phyloP scores from a whole-genome alignment of 768 basidiomycete species.

The Tremella mesenterica region DNA sequence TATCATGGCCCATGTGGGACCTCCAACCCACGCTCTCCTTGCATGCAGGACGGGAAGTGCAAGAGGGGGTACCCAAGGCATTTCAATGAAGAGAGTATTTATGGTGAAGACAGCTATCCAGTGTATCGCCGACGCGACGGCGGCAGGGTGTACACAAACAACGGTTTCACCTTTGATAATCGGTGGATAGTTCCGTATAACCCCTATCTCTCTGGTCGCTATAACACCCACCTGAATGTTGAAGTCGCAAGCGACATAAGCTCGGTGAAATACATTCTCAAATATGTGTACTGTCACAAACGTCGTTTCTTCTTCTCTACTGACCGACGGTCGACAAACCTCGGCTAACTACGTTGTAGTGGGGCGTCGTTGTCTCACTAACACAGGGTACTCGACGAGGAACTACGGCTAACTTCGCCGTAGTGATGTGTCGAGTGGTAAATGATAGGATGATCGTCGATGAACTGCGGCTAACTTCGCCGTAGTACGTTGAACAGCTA shows the following conservation, averaged over 20 bases:
- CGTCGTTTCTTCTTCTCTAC: too few relatives aligned
- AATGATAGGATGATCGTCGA: too few relatives aligned
- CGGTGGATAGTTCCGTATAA: slow-evolving; percentile 48
- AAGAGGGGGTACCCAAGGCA: slow-evolving; percentile 49
- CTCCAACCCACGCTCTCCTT: slow-evolving; percentile 42
- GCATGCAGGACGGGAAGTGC: slow-evolving; percentile 49
- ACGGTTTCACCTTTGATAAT: slow-evolving; percentile 43
- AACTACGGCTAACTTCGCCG: too few relatives aligned
- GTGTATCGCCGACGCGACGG: slow-evolving; percentile 44
- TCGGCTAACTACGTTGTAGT: too few relatives aligned
- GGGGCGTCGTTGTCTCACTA: too few relatives aligned
- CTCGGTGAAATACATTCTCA: slow-evolving; percentile 50
- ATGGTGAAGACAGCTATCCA: slow-evolving; percentile 48
- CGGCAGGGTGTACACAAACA: slow-evolving; percentile 36
- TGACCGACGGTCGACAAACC: too few relatives aligned
- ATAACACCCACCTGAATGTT: slow-evolving; percentile 52
- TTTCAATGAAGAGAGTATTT: slow-evolving; percentile 43
- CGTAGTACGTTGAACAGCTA: too few relatives aligned
- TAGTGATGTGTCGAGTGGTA: too few relatives aligned
- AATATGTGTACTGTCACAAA: too few relatives aligned
- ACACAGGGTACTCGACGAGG: too few relatives aligned
- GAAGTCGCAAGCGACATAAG: slow-evolving; percentile 47
- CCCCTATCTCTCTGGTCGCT: slow-evolving; percentile 44
- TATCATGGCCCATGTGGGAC: slow-evolving; percentile 51
- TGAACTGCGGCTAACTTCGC: too few relatives aligned